These are phyloP conservation scores for Fraxinus quadrangulata DNA, from an alignment of 257 asterid species.

Conservation along the genomic window DNA sequence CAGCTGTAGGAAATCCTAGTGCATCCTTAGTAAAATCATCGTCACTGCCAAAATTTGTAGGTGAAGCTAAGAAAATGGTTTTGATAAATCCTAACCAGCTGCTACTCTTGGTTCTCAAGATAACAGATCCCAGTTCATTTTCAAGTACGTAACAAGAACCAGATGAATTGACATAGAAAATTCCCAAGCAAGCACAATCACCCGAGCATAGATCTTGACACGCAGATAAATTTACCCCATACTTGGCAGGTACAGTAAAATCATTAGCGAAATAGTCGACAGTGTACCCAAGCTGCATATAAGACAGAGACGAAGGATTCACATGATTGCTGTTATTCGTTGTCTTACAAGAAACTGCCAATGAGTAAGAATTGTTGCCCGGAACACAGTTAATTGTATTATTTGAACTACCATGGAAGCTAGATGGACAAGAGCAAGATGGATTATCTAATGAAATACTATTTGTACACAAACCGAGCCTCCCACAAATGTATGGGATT, in stretches of 20 bases:
- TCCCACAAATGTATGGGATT: conserved; percentile 52
- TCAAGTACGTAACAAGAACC: conserved; percentile 60
- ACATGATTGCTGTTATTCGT: conserved; percentile 14
- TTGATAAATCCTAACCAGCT: conserved; percentile 50
- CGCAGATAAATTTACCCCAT: conserved; percentile 39
- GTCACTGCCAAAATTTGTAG: conserved; percentile 10
- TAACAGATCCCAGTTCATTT: conserved; percentile 55
- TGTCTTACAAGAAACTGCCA: conserved; percentile 58
- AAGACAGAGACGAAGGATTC: conserved; percentile 40
- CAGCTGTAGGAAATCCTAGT: conserved; percentile 42
- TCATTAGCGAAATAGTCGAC: conserved; percentile 69
- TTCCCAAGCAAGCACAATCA: conserved; percentile 65
- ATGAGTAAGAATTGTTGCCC: conserved; percentile 38
- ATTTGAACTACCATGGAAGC: conserved; percentile 38
- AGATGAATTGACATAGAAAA: conserved; percentile 55
- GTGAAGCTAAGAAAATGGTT: conserved; percentile 27
- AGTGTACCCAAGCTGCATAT: conserved; percentile 45
- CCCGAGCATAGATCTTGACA: conserved; percentile 61
- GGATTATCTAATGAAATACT: conserved; percentile 35
- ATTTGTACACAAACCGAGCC: conserved; percentile 50
- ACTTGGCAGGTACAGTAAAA: conserved; percentile 44
- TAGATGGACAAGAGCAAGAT: conserved; percentile 58
- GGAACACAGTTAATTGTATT: conserved; percentile 45
- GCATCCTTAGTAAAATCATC: conserved; percentile 7
- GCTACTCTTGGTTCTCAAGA: conserved; percentile 23